Conservation (phyloP, 805 yeast species). For the Cyberlindnera japonica region DNA sequence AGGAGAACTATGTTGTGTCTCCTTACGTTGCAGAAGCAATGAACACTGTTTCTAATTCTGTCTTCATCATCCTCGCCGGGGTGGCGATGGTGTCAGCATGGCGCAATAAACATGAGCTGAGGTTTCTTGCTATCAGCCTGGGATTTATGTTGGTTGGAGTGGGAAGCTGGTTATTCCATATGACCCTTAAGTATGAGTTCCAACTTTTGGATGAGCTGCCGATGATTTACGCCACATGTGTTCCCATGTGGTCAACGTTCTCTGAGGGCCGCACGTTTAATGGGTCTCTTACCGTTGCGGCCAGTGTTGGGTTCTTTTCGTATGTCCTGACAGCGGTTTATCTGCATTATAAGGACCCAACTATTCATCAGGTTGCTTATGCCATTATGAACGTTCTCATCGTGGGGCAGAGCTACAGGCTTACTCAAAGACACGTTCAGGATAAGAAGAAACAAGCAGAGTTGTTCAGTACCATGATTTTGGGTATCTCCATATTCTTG, state of each 20-base stretch:
- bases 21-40: slow-evolving; percentile 86
- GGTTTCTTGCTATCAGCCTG: slow-evolving; percentile 67
- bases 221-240: slow-evolving; percentile 96
- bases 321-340: slow-evolving; percentile 65
- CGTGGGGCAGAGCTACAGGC: slow-evolving; percentile 52
- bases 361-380: slow-evolving; percentile 84
- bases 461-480: slow-evolving; percentile 50
- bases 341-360: slow-evolving; percentile 71
- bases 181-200: slow-evolving; percentile 86
- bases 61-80: slow-evolving; percentile 52
- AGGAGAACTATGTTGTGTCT: slow-evolving; percentile 88
- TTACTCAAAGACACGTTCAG: slow-evolving; percentile 51
- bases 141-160: slow-evolving; percentile 90
- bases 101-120: slow-evolving; percentile 56
- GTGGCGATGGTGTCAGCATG: slow-evolving; percentile 61
- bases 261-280: slow-evolving; percentile 47
- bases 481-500: slow-evolving; percentile 61
- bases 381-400: slow-evolving; percentile 74
- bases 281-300: slow-evolving; percentile 42
- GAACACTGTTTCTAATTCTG: slow-evolving; percentile 76
- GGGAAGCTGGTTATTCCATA: slow-evolving; percentile 94
- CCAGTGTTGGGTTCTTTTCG: slow-evolving; percentile 50
- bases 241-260: slow-evolving; percentile 84
- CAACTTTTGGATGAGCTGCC: slow-evolving; percentile 95
- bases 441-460: slow-evolving; percentile 44